Evolutionary conservation across 257 asterid genomes (phyloP).

Genomic region (Salvia rosmarinus): DNA sequence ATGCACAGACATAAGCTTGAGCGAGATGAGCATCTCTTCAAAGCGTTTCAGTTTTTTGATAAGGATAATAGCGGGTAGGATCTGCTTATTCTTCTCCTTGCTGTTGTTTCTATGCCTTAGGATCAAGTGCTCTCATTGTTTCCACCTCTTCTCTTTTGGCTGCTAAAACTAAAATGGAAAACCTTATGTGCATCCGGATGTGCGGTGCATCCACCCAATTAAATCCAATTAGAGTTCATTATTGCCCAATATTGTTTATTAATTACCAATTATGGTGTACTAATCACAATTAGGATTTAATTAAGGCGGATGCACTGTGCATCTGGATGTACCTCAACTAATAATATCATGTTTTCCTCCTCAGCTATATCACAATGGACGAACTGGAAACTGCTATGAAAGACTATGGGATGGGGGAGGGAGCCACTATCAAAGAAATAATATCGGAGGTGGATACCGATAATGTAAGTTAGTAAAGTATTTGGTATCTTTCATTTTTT

Average conservation of each 20-base stretch:
- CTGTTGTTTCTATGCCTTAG: background rate
- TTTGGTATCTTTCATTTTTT: background rate
- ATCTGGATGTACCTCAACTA: too few species aligned
- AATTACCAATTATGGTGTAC: too few species aligned
- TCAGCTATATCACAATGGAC: constrained; percentile 76
- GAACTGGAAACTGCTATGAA: constrained; percentile 83
- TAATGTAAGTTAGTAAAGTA: constrained; percentile 55
- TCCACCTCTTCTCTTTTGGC: background rate
- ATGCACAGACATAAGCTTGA: constrained; percentile 72
- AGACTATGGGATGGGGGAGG: constrained; percentile 88
- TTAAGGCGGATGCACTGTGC: too few species aligned
- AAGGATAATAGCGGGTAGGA: constrained; percentile 67
- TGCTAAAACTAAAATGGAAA: too few species aligned
- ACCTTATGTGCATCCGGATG: too few species aligned
- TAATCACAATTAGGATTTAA: too few species aligned
- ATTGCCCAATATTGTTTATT: too few species aligned
- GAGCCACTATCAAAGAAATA: constrained; percentile 70
- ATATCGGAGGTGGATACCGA: constrained; percentile 89
- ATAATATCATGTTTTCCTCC: too few species aligned
- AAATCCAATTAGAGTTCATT: too few species aligned
- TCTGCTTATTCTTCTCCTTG: background rate
- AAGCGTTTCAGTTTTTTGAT: constrained; percentile 61
- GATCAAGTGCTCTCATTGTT: background rate
- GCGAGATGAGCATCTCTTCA: constrained; percentile 57
- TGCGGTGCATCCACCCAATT: too few species aligned